phyloP scores from a whole-genome alignment of 2,329 filamentous ascomycete species.

The Fusarium sp. region DNA sequence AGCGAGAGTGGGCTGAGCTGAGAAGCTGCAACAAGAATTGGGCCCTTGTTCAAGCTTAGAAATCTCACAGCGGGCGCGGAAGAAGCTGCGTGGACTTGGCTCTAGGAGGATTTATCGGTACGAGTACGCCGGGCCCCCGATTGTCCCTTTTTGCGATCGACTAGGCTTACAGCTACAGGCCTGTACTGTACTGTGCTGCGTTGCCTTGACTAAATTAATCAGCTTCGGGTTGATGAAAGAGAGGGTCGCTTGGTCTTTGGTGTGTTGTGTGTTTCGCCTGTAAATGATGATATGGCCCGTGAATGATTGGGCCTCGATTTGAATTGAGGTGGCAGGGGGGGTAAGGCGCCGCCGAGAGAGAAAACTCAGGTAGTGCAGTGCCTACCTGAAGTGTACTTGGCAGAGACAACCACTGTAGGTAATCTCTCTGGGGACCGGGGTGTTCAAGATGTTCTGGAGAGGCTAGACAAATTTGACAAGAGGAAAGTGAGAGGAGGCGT shows the following conservation, averaged over 20 bases:
- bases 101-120: constrained; percentile 11
- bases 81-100: constrained; percentile 36
- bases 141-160: constrained; percentile 16
- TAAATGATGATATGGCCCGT: constrained; percentile 35
- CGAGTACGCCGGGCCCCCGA: constrained; percentile 18
- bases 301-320: constrained; percentile 34
- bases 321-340: constrained; percentile 27
- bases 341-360: constrained; percentile 34
- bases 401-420: constrained; percentile 24
- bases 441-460: constrained; percentile 22
- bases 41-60: constrained; percentile 34
- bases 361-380: constrained; percentile 30
- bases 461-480: constrained; percentile 26
- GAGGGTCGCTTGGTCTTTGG: constrained; percentile 21
- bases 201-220: constrained; percentile 38
- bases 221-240: constrained; percentile 35
- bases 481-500: constrained; percentile 30
- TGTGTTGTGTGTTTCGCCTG: constrained; percentile 29
- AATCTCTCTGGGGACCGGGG: constrained; percentile 32
- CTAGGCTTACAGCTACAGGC: not conserved
- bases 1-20: constrained; percentile 36
- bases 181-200: not conserved
- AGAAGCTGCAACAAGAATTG: constrained; percentile 34
- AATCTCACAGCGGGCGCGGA: constrained; percentile 37
- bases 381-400: constrained; percentile 30